These are phyloP conservation scores for Geranium brycei DNA, from an alignment of 345 rosid genomes.

Conservation along the genomic window DNA sequence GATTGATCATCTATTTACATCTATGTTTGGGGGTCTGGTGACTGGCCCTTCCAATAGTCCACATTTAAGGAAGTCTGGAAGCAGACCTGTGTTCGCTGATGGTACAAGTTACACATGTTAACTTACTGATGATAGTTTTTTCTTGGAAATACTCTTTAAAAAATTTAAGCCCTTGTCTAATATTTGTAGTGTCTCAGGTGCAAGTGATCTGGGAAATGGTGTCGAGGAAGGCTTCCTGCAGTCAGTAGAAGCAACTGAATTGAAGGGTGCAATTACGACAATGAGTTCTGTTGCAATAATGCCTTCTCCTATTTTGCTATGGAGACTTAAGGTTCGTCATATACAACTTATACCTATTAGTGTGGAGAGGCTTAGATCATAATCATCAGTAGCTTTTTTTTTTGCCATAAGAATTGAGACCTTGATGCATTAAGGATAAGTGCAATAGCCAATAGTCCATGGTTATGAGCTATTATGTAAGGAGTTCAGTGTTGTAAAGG, in stretches of 20 bases:
- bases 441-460: not conserved
- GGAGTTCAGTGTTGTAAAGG: no score
- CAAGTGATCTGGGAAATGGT: conserved; percentile 35
- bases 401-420: not conserved
- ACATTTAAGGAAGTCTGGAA: conserved; percentile 73
- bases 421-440: not conserved
- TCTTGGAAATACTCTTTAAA: not conserved
- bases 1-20: conserved; percentile 3
- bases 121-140: not conserved
- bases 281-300: conserved; percentile 37
- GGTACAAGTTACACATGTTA: conserved; percentile 29
- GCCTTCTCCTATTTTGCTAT: conserved; percentile 58
- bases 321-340: conserved; percentile 68
- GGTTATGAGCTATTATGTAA: no score
- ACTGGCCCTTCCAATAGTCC: conserved; percentile 45
- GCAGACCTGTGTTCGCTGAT: conserved; percentile 53
- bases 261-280: conserved; percentile 32
- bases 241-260: conserved; percentile 28
- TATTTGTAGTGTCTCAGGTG: conserved; percentile 18
- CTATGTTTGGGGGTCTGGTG: conserved; percentile 66
- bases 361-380: not conserved
- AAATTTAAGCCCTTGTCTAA: conserved; percentile 3
- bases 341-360: conserved; percentile 3
- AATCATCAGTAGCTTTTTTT: not conserved
- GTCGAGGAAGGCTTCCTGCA: conserved; percentile 36